A percentile compares a stretch with the other conserved stretches of the same genome.
Conservation (phyloP, 108 stramenopile genomes). For the Nitzschia inconspicua region DNA sequence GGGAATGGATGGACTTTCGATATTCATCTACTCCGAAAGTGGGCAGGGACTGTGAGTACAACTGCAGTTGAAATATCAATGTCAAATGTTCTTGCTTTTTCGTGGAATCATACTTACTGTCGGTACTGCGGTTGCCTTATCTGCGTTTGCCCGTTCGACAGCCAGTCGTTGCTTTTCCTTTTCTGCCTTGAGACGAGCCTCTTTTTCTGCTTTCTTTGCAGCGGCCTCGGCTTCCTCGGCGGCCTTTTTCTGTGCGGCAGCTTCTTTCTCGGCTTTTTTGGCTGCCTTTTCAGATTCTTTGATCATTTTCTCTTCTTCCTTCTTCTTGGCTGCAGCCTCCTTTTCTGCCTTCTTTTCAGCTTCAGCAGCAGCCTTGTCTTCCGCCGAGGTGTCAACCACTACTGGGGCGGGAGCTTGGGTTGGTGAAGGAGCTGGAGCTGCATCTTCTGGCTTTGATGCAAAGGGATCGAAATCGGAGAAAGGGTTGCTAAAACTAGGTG, state of each 20-base stretch:
- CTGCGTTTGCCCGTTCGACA: slow-evolving; percentile 24
- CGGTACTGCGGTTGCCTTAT: slow-evolving; percentile 16
- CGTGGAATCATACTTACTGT: background rate
- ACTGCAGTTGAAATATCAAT: no score
- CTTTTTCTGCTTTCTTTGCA: slow-evolving; percentile 42
- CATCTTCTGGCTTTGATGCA: slow-evolving; percentile 25
- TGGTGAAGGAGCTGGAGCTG: slow-evolving; percentile 44
- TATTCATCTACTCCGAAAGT: no score
- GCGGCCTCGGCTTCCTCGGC: slow-evolving; percentile 44
- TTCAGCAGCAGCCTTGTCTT: slow-evolving; percentile 36
- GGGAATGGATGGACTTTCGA: no score
- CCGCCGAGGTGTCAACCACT: slow-evolving; percentile 21
- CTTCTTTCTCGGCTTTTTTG: slow-evolving; percentile 48
- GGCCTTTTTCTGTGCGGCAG: slow-evolving; percentile 40
- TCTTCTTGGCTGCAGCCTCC: slow-evolving; percentile 31
- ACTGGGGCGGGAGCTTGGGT: slow-evolving; percentile 42
- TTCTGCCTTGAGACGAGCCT: slow-evolving; percentile 38
- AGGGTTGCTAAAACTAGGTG: slow-evolving; percentile 32
- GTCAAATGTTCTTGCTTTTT: no score
- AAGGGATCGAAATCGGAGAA: slow-evolving; percentile 25
- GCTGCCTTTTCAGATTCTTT: slow-evolving; percentile 45
- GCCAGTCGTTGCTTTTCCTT: slow-evolving; percentile 35
- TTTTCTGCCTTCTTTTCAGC: slow-evolving; percentile 46
- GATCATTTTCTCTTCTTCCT: slow-evolving; percentile 28
- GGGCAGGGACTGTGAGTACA: no score